These are phyloP conservation scores for Candida maris DNA, from an alignment of 805 yeast genomes.

Conservation along the genomic window DNA sequence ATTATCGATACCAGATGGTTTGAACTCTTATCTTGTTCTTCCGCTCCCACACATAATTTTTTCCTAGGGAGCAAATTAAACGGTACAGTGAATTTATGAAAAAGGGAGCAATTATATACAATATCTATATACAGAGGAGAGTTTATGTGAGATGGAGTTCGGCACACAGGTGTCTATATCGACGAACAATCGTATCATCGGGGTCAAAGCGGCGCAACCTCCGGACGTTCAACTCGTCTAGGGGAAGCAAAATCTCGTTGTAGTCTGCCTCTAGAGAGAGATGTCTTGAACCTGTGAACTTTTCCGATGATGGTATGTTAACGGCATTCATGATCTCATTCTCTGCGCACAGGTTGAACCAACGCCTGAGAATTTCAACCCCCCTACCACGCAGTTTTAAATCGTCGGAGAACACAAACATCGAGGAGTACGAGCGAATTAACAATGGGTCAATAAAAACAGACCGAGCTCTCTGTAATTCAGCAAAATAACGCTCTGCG, in stretches of 20 bases:
- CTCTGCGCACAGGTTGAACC: slow-evolving; percentile 26
- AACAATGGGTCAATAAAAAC: slow-evolving; percentile 19
- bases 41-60: too few relatives aligned
- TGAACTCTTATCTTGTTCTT: too few relatives aligned
- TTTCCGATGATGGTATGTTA: slow-evolving; percentile 4
- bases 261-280: slow-evolving; percentile 5
- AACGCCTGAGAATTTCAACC: slow-evolving; percentile 22
- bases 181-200: slow-evolving; percentile 17
- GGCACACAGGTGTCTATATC: slow-evolving; percentile 18
- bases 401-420: slow-evolving; percentile 27
- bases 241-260: slow-evolving; percentile 11
- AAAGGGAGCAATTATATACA: too few relatives aligned
- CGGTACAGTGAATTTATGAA: too few relatives aligned
- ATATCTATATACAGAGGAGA: too few relatives aligned
- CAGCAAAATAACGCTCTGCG: slow-evolving; percentile 21
- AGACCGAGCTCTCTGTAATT: slow-evolving; percentile 17
- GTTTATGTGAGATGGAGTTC: too few relatives aligned
- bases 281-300: slow-evolving; percentile 7
- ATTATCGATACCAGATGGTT: too few relatives aligned
- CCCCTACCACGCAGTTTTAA: slow-evolving; percentile 24
- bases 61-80: too few relatives aligned
- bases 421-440: slow-evolving; percentile 22
- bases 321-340: slow-evolving; percentile 17
- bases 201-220: slow-evolving; percentile 21
- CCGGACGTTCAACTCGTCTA: slow-evolving; percentile 17